Base-by-base conservation (phyloP, 2,329 filamentous ascomycete genomes). In the Trichoderma harzianum region DNA sequence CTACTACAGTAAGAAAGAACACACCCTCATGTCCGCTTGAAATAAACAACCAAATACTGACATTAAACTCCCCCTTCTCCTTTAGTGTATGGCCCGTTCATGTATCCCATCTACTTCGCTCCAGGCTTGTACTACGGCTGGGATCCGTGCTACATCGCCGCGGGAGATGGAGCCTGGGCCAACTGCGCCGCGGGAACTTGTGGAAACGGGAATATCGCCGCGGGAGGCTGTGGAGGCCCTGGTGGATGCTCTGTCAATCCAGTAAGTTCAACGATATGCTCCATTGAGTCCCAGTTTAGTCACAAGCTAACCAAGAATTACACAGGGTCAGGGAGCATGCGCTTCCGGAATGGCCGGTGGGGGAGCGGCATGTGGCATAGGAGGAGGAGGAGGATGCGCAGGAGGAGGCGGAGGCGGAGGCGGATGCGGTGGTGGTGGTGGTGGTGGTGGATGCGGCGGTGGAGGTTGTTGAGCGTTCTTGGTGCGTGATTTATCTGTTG, bases 171-270 rank as follows among this genome's bases (percentile, higher is more conserved):
- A 0, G 78, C 75, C 12, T 80, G 80, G 39, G 86, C 82, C 0
- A 80, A 76, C 3, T 88, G 76, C 74, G 77, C 80, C 1, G 77
- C 78, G 3, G 88, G 87, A 1, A 88, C 84, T 1, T 90, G 88
- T 74, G 82, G 82, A 14, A 65, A 53, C 21, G 81, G 81, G 2
- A 83, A 81, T 2, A 83, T 84, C 0, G 82, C 83, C 0, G 81
- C 81, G 1, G 85, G 86, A 3, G 83, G 82, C 18, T 77, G 77
- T 18, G 73, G 74, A 11, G 73, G 74, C 3, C 74, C 75, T 4
- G 76, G 74, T 18, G 74, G 75, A 3, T 75, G 74, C n/a, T 69
- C 72, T 11, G 61, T 70, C 2, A 72, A 69, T 4, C 24, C 34
- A n/a, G 71, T 70, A 58, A 65, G 60, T 70, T 70, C 7, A n/a